Conservation (phyloP, 192 early-diverging fungal genomes). For the Backusella australiensis region DNA sequence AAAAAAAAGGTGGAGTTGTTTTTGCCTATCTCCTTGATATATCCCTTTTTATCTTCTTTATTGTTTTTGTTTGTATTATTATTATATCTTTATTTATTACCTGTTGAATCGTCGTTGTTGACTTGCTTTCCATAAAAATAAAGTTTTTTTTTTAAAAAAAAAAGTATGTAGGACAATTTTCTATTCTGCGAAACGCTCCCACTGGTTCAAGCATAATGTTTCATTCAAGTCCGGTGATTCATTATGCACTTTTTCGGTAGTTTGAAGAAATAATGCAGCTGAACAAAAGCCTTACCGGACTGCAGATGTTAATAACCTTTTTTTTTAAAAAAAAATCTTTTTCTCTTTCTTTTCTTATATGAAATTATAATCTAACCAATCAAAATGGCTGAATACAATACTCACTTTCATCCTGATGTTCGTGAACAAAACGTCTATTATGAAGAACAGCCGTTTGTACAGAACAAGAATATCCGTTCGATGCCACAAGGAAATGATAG, state of each 20-base stretch:
- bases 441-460: neutral
- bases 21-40: neutral
- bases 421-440: neutral
- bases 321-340: neutral
- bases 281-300: neutral
- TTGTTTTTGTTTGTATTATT: neutral
- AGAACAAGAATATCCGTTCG: conserved; percentile 7
- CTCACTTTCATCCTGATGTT: conserved; percentile 3
- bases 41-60: neutral
- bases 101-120: neutral
- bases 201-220: neutral
- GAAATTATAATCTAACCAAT: conserved; percentile 16
- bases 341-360: neutral
- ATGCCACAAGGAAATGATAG: conserved; percentile 26
- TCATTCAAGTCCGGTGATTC: conserved; percentile 8
- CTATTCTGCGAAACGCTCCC: conserved; percentile 3
- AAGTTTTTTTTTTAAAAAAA: neutral
- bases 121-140: neutral
- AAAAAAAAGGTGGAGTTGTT: neutral
- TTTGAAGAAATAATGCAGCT: neutral
- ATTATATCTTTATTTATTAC: neutral
- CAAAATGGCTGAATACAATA: neutral
- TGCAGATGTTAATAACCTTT: neutral
- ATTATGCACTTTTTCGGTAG: neutral
- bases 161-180: neutral